Evolutionary conservation across 2,329 filamentous ascomycete genomes (phyloP).

Genomic region (Nigrospora osmanthi): DNA sequence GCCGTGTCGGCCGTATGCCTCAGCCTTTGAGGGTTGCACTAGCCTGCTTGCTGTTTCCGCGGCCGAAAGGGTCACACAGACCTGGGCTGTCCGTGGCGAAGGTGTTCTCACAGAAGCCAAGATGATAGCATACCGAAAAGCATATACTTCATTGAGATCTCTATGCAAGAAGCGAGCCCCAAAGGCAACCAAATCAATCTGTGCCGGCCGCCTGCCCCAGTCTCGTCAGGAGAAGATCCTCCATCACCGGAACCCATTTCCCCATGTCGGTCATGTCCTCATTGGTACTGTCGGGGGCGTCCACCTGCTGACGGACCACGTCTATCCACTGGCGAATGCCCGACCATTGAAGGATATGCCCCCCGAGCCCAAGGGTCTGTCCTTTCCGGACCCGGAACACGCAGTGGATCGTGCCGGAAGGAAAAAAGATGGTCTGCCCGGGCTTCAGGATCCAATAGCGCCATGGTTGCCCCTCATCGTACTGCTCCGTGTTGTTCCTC

Average conservation of each 20-base stretch:
- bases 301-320: conserved; percentile 18
- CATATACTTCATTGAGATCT: too few relatives aligned
- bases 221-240: neutral
- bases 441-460: conserved; percentile 22
- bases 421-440: conserved; percentile 25
- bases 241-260: conserved; percentile 1
- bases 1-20: too few relatives aligned
- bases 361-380: conserved; percentile 23
- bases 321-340: conserved; percentile 20
- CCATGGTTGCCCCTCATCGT: conserved; percentile 18
- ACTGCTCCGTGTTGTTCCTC: conserved; percentile 10
- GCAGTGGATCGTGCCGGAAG: conserved; percentile 24
- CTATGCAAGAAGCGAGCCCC: too few relatives aligned
- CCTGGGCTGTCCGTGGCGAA: too few relatives aligned
- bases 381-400: conserved; percentile 19
- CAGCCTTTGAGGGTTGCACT: too few relatives aligned
- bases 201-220: neutral
- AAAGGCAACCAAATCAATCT: too few relatives aligned
- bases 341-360: conserved; percentile 25
- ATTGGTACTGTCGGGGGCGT: conserved; percentile 19
- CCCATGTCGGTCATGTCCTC: conserved; percentile 13
- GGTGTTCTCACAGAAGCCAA: too few relatives aligned
- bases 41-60: too few relatives aligned
- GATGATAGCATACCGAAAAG: too few relatives aligned
- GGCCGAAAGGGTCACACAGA: too few relatives aligned